Evolutionary conservation across 352 stramenopile species (phyloP), one percentile per base, ranked within the genome.

Genomic region (Globisporangium rhizosaccharum): DNA sequence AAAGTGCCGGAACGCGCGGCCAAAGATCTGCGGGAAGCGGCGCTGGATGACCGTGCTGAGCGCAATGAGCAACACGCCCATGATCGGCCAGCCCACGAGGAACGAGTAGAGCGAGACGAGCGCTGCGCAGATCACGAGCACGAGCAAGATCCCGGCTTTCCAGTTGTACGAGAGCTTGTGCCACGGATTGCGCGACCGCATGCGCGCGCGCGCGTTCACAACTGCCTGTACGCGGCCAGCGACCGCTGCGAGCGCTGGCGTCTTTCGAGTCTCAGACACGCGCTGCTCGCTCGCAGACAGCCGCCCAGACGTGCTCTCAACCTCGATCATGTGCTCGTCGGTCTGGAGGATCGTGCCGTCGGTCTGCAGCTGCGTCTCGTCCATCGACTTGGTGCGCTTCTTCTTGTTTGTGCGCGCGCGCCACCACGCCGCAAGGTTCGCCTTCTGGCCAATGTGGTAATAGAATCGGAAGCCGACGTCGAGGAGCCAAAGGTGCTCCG

Each of bases 21-120:
- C 82, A 41, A 92, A 92, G 33, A 92, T 80, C 65, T 90, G 80
- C 48, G 82, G 82, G 44, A 90, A 92, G 30, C 81, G 73, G 48
- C 64, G 67, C 68, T 92, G 82, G 25, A 87, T 83, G 28, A 85
- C 77, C 17, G 70, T 81, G 56, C 71, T 78, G 55, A 90, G 63
- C n/a, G 76, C 58, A 55, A 92, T 77, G 18, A 92, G 65, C n/a
- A 64, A 78, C 20, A 87, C 46, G 33, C 82, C 76, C 80, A 92
- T 90, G 63, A 90, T 64, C 1, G 79, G 80, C 82, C 82, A 92
- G 20, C 80, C 82, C 25, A 88, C 57, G 50, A 90, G 60, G 65
- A 92, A 89, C 7, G 60, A 76, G 46, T 73, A 53, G 44, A 90
- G 49, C 48, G 81, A 89, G 25, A 90, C 23, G 30, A 90, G 55